These are phyloP conservation scores for Fragaria nilgerrensis DNA, from an alignment of 306 rosid species.

Conservation along the genomic window DNA sequence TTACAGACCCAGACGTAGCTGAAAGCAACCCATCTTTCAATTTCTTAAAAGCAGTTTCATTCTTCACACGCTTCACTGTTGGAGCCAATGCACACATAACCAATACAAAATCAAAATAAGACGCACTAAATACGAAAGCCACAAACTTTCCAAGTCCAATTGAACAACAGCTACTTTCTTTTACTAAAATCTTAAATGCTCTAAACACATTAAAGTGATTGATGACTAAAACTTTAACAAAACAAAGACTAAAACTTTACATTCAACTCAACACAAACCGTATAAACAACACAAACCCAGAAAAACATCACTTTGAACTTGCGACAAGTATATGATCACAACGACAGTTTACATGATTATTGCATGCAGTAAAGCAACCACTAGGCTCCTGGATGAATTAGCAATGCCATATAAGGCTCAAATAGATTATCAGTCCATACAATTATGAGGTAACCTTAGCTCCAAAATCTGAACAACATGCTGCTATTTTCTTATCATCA, in stretches of 20 bases:
- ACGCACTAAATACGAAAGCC: background rate
- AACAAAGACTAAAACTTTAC: background rate
- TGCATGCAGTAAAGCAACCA: too few relatives aligned
- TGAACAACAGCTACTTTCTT: background rate
- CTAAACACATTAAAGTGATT: background rate
- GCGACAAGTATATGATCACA: too few relatives aligned
- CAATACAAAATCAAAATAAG: conserved; percentile 5
- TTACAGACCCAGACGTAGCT: conserved; percentile 31
- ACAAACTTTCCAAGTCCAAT: background rate
- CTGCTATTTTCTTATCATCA: too few relatives aligned
- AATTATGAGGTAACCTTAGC: too few relatives aligned
- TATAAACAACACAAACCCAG: background rate
- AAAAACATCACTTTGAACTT: background rate
- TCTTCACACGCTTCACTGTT: conserved; percentile 39
- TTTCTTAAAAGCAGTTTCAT: conserved; percentile 37
- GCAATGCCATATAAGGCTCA: too few relatives aligned
- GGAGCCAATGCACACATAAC: conserved; percentile 44
- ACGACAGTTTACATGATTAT: too few relatives aligned
- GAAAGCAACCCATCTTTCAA: conserved; percentile 41
- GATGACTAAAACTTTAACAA: background rate
- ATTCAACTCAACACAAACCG: background rate
- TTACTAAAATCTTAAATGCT: background rate
- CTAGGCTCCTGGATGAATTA: too few relatives aligned
- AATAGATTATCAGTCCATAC: too few relatives aligned
- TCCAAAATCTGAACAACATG: too few relatives aligned